Percentiles rank a stretch among this genome's conserved stretches.
These are phyloP conservation scores for Neonectria faginata DNA, from an alignment of 2,329 filamentous ascomycete species.

Conservation along the genomic window DNA sequence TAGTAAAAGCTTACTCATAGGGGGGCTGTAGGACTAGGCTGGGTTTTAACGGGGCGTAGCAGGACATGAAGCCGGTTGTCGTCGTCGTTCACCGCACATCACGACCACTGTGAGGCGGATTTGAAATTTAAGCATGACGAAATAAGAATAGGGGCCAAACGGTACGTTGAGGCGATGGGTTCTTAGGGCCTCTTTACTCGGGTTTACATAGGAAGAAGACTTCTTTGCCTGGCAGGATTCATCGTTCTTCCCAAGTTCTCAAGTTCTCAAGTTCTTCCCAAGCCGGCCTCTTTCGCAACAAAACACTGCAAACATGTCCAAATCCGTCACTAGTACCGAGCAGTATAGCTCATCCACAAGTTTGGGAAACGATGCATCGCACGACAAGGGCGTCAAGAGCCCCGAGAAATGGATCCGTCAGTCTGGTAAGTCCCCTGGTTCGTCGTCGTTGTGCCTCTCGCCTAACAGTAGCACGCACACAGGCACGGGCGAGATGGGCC, in stretches of 20 bases:
- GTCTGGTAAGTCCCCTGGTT: conserved; percentile 32
- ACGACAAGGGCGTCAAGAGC: background rate
- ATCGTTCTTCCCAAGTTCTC: background rate
- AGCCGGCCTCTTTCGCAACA: background rate
- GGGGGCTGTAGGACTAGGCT: background rate
- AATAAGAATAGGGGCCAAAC: background rate
- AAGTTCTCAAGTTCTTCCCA: background rate
- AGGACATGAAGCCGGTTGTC: background rate
- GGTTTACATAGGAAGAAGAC: background rate
- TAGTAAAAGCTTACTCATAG: background rate
- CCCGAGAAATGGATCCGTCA: conserved; percentile 10
- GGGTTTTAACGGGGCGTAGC: background rate
- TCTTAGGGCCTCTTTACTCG: background rate
- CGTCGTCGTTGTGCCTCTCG: conserved; percentile 15
- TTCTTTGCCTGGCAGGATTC: background rate
- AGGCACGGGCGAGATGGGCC: conserved; percentile 12
- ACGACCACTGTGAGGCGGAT: background rate
- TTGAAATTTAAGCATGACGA: background rate
- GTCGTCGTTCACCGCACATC: background rate
- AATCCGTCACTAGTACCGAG: background rate
- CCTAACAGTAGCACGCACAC: conserved; percentile 27
- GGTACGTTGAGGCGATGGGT: background rate
- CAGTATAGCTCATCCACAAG: background rate
- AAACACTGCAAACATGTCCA: background rate
- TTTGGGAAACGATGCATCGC: background rate